Conservation (phyloP, 768 basidiomycete genomes). For the Boletellus emodensis region DNA sequence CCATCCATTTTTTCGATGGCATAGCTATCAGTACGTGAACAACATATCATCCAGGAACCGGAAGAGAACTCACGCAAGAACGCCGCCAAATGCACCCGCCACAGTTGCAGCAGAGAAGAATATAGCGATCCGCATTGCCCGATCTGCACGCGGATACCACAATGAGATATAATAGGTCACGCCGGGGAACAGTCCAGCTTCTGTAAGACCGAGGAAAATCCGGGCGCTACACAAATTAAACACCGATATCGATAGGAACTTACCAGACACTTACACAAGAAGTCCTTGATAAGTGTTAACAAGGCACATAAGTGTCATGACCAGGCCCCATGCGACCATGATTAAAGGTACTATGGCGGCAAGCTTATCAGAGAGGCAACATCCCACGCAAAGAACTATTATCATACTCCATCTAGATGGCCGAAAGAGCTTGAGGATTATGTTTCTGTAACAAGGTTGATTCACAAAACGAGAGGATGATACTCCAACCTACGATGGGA, state of each 20-base stretch:
- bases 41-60: not conserved
- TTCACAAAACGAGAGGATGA: not conserved
- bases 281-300: slow-evolving; percentile 32
- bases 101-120: slow-evolving; percentile 63
- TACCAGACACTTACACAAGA: slow-evolving; percentile 25
- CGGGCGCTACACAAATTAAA: slow-evolving; percentile 28
- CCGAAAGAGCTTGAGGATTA: slow-evolving; percentile 33
- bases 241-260: not conserved
- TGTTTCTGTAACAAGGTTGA: slow-evolving; percentile 30
- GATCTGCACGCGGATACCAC: slow-evolving; percentile 60
- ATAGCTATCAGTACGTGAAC: slow-evolving; percentile 26
- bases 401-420: slow-evolving; percentile 36
- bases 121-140: slow-evolving; percentile 54
- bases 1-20: slow-evolving; percentile 34
- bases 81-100: slow-evolving; percentile 49
- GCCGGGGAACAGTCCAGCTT: slow-evolving; percentile 43
- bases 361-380: slow-evolving; percentile 5
- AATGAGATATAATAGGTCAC: slow-evolving; percentile 46
- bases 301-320: slow-evolving; percentile 39
- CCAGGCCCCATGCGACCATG: slow-evolving; percentile 38
- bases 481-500: slow-evolving; percentile 32
- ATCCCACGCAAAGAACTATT: not conserved
- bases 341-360: slow-evolving; percentile 36
- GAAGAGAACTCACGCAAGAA: slow-evolving; percentile 38
- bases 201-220: slow-evolving; percentile 44